phyloP scores from a whole-genome alignment of 2,329 filamentous ascomycete species.

The Coniochaeta sp. region DNA sequence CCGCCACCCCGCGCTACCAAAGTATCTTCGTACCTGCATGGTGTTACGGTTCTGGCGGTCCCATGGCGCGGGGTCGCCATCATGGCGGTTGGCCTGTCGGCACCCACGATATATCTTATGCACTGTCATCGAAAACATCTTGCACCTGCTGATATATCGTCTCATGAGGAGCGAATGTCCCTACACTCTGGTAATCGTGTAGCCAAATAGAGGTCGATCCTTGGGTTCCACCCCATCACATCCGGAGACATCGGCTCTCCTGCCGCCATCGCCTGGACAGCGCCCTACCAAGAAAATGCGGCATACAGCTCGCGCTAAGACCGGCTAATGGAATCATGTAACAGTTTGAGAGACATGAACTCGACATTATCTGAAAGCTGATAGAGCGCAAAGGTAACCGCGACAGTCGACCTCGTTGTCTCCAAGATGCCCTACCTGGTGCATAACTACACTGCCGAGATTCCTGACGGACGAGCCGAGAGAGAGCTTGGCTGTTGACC shows the following conservation, averaged over 20 bases:
- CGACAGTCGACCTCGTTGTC: not conserved
- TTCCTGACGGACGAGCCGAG: not conserved
- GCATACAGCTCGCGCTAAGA: not conserved
- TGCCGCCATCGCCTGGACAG: not conserved
- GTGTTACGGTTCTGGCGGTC: not conserved
- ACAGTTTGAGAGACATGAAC: not conserved
- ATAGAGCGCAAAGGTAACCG: not conserved
- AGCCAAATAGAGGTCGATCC: not conserved
- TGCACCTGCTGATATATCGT: not conserved
- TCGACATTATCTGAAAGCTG: not conserved
- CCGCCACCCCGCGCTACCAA: not conserved
- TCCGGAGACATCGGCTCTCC: not conserved
- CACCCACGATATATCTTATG: not conserved
- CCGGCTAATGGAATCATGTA: conserved; percentile 1
- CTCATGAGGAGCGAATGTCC: not conserved
- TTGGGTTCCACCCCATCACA: not conserved
- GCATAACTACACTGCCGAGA: not conserved
- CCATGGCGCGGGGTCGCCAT: no score
- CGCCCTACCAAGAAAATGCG: not conserved
- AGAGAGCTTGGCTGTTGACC: not conserved
- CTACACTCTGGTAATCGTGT: not conserved
- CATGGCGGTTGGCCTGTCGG: no score
- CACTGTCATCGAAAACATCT: not conserved
- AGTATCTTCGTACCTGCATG: not conserved
- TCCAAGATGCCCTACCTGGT: not conserved